Conservation (phyloP, 306 rosid species). For the Medicago truncatula region MtrunA17r5.0-ANR NC_053045.1:35297001-35297500, state of each 20-base stretch:
- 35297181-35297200: slow-evolving; percentile 47
- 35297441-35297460: too few relatives aligned
- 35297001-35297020: slow-evolving; percentile 58
- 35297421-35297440: too few relatives aligned
- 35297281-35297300: neutral
- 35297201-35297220: slow-evolving; percentile 50
- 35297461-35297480: too few relatives aligned
- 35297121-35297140: slow-evolving; percentile 45
- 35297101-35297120: slow-evolving; percentile 45
- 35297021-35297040: slow-evolving; percentile 67
- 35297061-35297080: slow-evolving; percentile 73
- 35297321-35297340: neutral
- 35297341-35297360: too few relatives aligned
- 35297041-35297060: slow-evolving; percentile 57
- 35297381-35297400: too few relatives aligned
- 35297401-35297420: too few relatives aligned
- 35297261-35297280: neutral
- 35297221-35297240: slow-evolving; percentile 38
- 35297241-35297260: neutral
- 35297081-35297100: slow-evolving; percentile 50
- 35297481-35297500: neutral
- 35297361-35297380: too few relatives aligned
- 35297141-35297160: slow-evolving; percentile 42
- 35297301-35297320: neutral
- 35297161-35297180: slow-evolving; percentile 45